A percentile compares a stretch with the other conserved stretches of the same genome.
Evolutionary conservation across 441 rosid species (phyloP).

Genomic region (Raphanus hybrid): DNA sequence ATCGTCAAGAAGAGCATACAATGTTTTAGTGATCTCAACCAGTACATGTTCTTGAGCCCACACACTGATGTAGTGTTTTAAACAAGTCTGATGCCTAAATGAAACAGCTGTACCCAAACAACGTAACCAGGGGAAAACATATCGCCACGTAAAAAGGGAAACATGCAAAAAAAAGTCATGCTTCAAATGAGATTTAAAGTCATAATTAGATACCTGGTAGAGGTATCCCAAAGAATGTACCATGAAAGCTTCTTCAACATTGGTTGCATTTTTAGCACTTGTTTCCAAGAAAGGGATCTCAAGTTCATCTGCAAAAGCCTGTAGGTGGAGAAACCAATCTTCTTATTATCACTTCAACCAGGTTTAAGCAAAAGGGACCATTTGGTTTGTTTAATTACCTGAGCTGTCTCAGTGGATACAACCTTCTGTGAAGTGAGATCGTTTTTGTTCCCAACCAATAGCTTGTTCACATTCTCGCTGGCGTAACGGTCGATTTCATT

Average conservation of each 20-base stretch:
- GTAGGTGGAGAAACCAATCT: neutral
- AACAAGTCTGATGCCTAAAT: no score
- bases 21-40: no score
- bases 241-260: slow-evolving; percentile 78
- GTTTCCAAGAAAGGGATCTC: slow-evolving; percentile 79
- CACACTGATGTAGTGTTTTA: no score
- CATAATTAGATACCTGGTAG: no score
- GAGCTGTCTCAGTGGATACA: slow-evolving; percentile 54
- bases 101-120: no score
- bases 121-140: no score
- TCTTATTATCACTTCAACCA: neutral
- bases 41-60: no score
- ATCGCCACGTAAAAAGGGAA: no score
- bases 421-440: slow-evolving; percentile 56
- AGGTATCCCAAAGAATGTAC: no score
- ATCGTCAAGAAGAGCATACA: no score
- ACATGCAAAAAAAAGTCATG: no score
- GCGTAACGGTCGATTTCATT: slow-evolving; percentile 60
- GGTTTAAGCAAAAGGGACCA: neutral
- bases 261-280: slow-evolving; percentile 70
- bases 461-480: slow-evolving; percentile 56
- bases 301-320: slow-evolving; percentile 80
- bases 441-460: slow-evolving; percentile 54
- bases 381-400: slow-evolving; percentile 38
- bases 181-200: no score